Base-by-base conservation (phyloP, 2,329 filamentous ascomycete genomes). In the Bipolaris gigantea region DNA sequence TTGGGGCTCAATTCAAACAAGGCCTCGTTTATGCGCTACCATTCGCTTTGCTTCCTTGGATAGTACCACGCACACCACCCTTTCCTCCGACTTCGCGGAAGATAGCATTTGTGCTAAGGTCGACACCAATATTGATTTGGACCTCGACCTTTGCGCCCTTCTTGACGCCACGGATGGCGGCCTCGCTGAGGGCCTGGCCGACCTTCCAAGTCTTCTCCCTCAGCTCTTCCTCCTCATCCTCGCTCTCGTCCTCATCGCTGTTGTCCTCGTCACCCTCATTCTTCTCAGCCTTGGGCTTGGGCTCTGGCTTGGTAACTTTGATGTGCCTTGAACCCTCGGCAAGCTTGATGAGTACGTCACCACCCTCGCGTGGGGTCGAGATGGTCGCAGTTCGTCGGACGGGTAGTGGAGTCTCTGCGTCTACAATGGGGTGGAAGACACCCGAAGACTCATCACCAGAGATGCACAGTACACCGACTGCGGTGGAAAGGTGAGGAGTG, bases 191-290 rank as follows among this genome's bases (percentile, higher is more conserved):
- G 27, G 87, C 81, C 60, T 82, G 85, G 65, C 90, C 89, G 43
- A 91, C 84, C 83, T 96, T 96, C 91, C 92, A 97, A 55, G 94
- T 81, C 83, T 94, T 92, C 78, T 96, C 89, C 61, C 92, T 84
- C 69, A 87, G 83, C 79, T 97, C 92, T 76, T 96, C 90, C 50
- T 89, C 89, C 65, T 95, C 91, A 33, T 96, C 91, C 39, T 89
- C 84, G 16, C 80, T 72, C 48, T 80, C 79, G 9, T 79, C 81
- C 4, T 83, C 81, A 25, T 84, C 81, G 41, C 79, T 83, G 48
- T 88, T 84, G 19, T 85, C 85, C 35, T 85, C 83, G 42, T 85
- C 84, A 10, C 79, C 75, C 34, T 83, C 81, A 36, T 81, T 82
- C 49, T 84, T 83, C 60, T 86, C 83, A 63, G 83, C 81, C 76